These are phyloP conservation scores for Tarenaya hassleriana DNA, from an alignment of 345 rosid species.

Conservation along the genomic window DNA sequence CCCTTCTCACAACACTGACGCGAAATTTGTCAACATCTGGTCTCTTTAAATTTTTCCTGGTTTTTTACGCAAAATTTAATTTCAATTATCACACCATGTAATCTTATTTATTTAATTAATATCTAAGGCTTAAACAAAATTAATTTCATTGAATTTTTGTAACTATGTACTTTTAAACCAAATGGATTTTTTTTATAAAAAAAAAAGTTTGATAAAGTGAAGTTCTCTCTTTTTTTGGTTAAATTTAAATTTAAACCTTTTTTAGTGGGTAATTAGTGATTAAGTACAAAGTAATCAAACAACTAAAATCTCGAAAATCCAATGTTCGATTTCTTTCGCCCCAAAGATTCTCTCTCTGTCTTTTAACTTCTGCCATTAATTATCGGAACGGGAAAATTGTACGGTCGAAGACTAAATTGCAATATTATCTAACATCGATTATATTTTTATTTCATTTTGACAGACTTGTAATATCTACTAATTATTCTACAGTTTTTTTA, in stretches of 20 bases:
- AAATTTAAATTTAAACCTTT: too few relatives aligned
- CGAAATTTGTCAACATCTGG: constrained; percentile 94
- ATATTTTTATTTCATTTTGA: too few relatives aligned
- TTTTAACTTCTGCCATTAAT: background rate
- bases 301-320: background rate
- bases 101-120: too few relatives aligned
- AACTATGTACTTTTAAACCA: too few relatives aligned
- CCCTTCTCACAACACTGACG: constrained; percentile 83
- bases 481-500: too few relatives aligned
- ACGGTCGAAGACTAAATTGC: background rate
- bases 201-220: too few relatives aligned
- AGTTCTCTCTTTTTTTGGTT: too few relatives aligned
- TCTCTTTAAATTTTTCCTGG: constrained; percentile 43
- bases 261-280: too few relatives aligned
- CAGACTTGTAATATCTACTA: too few relatives aligned
- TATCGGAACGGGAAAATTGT: background rate
- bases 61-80: constrained; percentile 26
- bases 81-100: too few relatives aligned
- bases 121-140: background rate
- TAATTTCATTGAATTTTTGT: background rate
- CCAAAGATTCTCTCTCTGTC: constrained; percentile 8
- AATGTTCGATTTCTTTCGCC: constrained; percentile 9
- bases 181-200: too few relatives aligned
- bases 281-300: constrained; percentile 16
- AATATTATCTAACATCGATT: too few relatives aligned